Conservation (phyloP, 192 early-diverging fungal species). For the Rhizophagus prolifer region DNA sequence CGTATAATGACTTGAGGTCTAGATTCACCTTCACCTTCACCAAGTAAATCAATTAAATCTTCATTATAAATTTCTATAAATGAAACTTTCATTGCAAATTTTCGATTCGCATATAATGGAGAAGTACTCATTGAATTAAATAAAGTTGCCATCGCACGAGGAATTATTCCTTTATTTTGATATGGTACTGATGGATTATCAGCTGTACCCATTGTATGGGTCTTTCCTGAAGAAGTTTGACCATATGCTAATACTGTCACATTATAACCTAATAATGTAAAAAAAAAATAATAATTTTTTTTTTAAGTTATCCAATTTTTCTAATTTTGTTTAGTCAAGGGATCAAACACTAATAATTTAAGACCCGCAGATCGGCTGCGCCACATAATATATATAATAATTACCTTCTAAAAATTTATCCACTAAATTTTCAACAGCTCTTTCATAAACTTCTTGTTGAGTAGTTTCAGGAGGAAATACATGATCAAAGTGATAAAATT, state of each 20-base stretch:
- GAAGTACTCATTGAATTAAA: conserved; percentile 44
- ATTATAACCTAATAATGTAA: conserved; percentile 70
- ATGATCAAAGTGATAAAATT: conserved; percentile 64
- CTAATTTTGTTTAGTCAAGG: too few species aligned
- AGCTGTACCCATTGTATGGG: conserved; percentile 92
- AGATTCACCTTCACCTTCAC: conserved; percentile 52
- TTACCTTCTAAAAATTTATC: conserved; percentile 51
- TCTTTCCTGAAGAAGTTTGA: conserved; percentile 95
- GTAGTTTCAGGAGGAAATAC: conserved; percentile 61
- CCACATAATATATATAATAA: background rate
- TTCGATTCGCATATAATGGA: conserved; percentile 29
- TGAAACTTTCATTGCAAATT: conserved; percentile 66
- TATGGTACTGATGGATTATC: conserved; percentile 31
- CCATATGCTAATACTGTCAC: conserved; percentile 92
- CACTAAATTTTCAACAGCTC: conserved; percentile 42
- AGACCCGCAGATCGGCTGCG: background rate
- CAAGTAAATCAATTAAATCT: conserved; percentile 89
- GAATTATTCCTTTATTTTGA: conserved; percentile 62
- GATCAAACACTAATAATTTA: too few species aligned
- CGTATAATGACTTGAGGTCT: conserved; percentile 71
- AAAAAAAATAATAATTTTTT: background rate
- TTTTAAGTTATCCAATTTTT: background rate
- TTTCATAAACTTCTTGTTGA: conserved; percentile 62
- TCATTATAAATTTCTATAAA: conserved; percentile 98
- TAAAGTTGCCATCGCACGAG: conserved; percentile 65